phyloP scores from a whole-genome alignment of 371 early-diverging fungal species.

The Catenaria anguillulae region DNA sequence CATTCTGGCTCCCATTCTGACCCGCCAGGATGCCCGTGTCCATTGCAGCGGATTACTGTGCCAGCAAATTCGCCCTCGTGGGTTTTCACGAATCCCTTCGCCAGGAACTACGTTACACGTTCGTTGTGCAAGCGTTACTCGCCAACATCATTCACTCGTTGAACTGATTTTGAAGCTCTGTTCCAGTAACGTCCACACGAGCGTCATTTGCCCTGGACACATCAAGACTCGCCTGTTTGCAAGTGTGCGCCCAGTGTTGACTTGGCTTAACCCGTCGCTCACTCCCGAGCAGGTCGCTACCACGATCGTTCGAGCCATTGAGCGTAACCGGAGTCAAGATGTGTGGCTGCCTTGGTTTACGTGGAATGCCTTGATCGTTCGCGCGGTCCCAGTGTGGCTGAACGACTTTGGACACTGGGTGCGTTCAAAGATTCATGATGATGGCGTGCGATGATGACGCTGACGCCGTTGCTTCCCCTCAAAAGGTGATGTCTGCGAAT shows the following conservation, averaged over 20 bases:
- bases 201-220: slow-evolving; percentile 3
- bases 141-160: not conserved
- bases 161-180: not conserved
- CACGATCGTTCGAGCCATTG: not conserved
- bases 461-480: no score
- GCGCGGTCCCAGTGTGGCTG: not conserved
- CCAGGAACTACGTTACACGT: slow-evolving; percentile 24
- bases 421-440: no score
- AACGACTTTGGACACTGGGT: slow-evolving; percentile 4
- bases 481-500: no score
- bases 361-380: not conserved
- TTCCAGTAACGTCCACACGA: not conserved
- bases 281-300: not conserved
- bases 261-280: not conserved
- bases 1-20: no score
- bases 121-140: slow-evolving; percentile 10
- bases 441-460: no score
- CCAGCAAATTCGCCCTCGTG: slow-evolving; percentile 24
- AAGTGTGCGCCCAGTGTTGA: not conserved
- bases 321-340: not conserved
- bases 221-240: slow-evolving; percentile 3
- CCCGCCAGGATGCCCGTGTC: no score
- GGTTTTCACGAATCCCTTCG: slow-evolving; percentile 27
- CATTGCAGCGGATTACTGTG: slow-evolving; percentile 33
- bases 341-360: slow-evolving; percentile 1